A percentile compares a stretch with the other conserved stretches of the same genome.
These are phyloP conservation scores for Ogataea philodendri DNA, from an alignment of 805 yeast genomes.

Conservation along the genomic window DNA sequence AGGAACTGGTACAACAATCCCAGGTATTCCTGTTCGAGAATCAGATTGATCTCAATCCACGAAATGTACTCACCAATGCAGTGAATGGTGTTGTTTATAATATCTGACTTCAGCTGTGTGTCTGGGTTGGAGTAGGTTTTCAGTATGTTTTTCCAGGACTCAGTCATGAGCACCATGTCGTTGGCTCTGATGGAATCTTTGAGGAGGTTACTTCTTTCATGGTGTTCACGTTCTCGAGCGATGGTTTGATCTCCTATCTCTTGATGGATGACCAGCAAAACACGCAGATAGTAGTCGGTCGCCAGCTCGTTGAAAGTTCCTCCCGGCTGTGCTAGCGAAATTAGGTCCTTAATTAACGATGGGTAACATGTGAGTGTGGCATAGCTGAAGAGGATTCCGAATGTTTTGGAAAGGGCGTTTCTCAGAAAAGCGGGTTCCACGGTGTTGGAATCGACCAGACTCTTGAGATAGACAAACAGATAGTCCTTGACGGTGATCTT, in stretches of 20 bases:
- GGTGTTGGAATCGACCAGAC: constrained; percentile 22
- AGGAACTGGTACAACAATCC: constrained; percentile 58
- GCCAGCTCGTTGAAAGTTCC: constrained; percentile 41
- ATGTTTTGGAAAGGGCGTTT: constrained; percentile 56
- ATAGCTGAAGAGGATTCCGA: constrained; percentile 50
- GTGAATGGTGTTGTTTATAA: constrained; percentile 56
- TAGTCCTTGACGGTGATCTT: constrained; percentile 44
- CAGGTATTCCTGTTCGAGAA: constrained; percentile 61
- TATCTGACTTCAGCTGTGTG: constrained; percentile 36
- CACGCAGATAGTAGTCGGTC: constrained; percentile 71
- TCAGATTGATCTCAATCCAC: constrained; percentile 85
- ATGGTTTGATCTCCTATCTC: constrained; percentile 94
- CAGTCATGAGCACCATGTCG: constrained; percentile 66
- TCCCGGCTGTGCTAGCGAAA: constrained; percentile 34
- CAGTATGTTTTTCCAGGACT: constrained; percentile 65
- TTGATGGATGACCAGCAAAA: constrained; percentile 72
- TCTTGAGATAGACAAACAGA: constrained; percentile 45
- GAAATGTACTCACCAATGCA: constrained; percentile 83
- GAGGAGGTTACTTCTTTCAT: constrained; percentile 63
- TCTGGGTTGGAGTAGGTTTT: constrained; percentile 33
- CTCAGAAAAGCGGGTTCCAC: constrained; percentile 44
- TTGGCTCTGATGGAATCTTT: constrained; percentile 80
- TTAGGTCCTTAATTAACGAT: constrained; percentile 48
- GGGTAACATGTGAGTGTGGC: constrained; percentile 50
- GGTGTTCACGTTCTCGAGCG: constrained; percentile 58